phyloP scores from a whole-genome alignment of 2,329 filamentous ascomycete genomes.

The Botrytis porri region DNA sequence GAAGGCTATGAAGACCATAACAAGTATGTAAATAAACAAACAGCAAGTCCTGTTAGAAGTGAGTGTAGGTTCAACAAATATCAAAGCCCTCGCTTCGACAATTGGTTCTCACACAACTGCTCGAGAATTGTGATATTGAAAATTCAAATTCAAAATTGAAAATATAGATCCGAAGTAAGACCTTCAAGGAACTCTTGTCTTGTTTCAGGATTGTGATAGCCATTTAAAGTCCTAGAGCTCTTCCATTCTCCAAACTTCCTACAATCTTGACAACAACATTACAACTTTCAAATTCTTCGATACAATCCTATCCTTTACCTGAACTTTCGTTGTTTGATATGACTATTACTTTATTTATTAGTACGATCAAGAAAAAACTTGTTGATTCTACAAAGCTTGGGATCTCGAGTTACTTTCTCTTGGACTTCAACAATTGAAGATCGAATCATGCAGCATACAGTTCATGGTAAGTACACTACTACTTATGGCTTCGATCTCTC shows the following conservation, averaged over 20 bases:
- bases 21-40: not conserved
- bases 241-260: not conserved
- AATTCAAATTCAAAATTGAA: not conserved
- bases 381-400: too few relatives aligned
- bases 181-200: not conserved
- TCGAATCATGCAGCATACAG: not conserved
- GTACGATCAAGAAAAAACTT: not conserved
- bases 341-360: not conserved
- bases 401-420: not conserved
- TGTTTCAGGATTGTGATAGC: not conserved
- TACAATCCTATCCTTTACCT: not conserved
- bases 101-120: not conserved
- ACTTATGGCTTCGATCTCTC: not conserved
- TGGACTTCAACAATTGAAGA: not conserved
- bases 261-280: not conserved
- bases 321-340: not conserved
- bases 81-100: constrained; percentile 1
- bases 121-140: not conserved
- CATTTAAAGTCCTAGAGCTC: not conserved
- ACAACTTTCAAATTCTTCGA: not conserved
- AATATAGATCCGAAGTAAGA: not conserved
- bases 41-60: not conserved
- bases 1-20: not conserved
- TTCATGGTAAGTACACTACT: not conserved
- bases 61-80: not conserved